Conservation (phyloP, 148 eudicot genomes). For the Rhododendron griersonianum region DNA sequence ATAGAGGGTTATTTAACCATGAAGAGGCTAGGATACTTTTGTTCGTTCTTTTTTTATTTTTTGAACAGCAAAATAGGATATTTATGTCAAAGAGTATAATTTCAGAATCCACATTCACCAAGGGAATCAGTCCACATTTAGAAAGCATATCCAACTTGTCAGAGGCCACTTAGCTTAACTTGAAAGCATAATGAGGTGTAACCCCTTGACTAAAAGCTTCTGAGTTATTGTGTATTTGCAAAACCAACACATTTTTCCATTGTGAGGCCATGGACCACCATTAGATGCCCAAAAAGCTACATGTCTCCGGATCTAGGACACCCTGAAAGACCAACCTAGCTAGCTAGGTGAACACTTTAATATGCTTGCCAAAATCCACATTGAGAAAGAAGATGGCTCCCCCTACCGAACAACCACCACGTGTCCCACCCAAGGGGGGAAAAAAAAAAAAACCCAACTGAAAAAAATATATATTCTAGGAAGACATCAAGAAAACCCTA, state of each 20-base stretch:
- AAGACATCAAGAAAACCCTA: neutral
- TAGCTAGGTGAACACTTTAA: neutral
- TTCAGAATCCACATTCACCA: neutral
- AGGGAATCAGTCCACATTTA: neutral
- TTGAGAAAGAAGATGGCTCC: neutral
- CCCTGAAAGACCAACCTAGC: neutral
- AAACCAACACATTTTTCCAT: neutral
- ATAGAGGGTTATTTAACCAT: neutral
- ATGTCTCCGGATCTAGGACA: slow-evolving; percentile 15
- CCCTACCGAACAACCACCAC: slow-evolving; percentile 7
- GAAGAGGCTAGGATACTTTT: neutral
- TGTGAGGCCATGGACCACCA: slow-evolving; percentile 13
- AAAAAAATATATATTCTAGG: neutral
- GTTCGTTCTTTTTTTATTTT: neutral
- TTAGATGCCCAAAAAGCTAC: slow-evolving; percentile 3
- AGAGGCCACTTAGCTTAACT: neutral
- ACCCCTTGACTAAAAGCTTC: neutral
- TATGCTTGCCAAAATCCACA: slow-evolving; percentile 2
- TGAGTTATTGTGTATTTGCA: neutral
- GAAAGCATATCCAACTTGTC: neutral
- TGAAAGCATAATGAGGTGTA: neutral
- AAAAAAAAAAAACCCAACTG: neutral
- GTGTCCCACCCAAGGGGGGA: neutral
- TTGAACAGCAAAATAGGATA: neutral
- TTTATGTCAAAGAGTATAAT: neutral